These are phyloP conservation scores for Phytomonas sp. DNA, from an alignment of 208 protist species.

Conservation along the genomic window DNA sequence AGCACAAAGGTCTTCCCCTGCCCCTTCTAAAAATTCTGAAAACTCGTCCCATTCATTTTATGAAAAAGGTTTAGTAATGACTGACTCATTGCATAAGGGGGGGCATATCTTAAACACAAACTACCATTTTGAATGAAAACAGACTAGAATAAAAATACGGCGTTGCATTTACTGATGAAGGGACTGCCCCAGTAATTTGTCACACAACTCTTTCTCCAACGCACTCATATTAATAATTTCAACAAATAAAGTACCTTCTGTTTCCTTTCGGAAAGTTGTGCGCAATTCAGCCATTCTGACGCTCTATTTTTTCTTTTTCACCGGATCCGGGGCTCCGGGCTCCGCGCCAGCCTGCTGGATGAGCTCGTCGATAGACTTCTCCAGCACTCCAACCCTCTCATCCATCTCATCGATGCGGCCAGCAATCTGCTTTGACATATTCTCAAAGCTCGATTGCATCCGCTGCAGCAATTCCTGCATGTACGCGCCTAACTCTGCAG, in stretches of 20 bases:
- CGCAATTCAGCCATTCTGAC: background rate
- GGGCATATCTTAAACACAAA: background rate
- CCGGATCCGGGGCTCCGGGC: background rate
- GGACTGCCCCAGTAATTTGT: background rate
- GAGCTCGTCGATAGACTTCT: slow-evolving; percentile 90
- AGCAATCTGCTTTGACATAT: slow-evolving; percentile 93
- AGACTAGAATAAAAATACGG: background rate
- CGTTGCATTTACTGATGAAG: background rate
- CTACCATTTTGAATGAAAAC: background rate
- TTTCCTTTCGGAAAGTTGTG: background rate
- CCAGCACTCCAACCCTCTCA: slow-evolving; percentile 88
- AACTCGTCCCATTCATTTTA: background rate
- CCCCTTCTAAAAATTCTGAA: background rate
- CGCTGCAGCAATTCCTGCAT: slow-evolving; percentile 92
- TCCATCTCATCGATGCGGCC: slow-evolving; percentile 93
- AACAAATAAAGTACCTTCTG: background rate
- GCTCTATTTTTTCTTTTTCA: slow-evolving; percentile 1
- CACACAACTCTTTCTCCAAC: background rate
- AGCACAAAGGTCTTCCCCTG: background rate
- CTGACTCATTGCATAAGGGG: background rate
- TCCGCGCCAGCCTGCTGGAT: slow-evolving; percentile 76
- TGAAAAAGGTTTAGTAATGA: background rate
- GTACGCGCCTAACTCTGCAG: slow-evolving; percentile 89
- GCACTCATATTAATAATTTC: background rate
- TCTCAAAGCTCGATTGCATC: slow-evolving; percentile 93